Evolutionary conservation across 116 monocot species (phyloP), one percentile per base, ranked within the genome.

Genomic region (Cymodocea nodosa): DNA sequence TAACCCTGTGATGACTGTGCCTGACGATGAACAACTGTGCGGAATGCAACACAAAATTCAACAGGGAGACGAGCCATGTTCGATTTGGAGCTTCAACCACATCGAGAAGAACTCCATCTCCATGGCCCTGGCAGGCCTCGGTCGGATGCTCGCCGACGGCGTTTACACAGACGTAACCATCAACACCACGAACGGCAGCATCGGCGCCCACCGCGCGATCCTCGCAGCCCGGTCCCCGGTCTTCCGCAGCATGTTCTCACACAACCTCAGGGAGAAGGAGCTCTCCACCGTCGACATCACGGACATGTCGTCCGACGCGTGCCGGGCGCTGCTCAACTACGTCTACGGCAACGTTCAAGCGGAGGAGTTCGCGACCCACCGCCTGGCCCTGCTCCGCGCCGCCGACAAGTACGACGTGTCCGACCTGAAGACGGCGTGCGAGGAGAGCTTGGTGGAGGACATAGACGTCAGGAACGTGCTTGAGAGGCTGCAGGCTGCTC

Each of bases 171-270:
- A 81, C 64, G 70, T 81, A 51, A 81, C 76, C 37, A 76, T 81
- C 64, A 67, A 73, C 37, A 64, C 76, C 25, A n/a, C 25, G 1
- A 60, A 76, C 5, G 78, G 73, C 19, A 59, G 50, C 65, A 52
- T 72, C 52, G 62, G 23, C 4, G 81, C 81, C 7, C 81, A 81
- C 68, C 81, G 81, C 15, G 76, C 81, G 11, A 58, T 81, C 48
- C 81, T 81, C 16, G 76, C 81, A 0, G 15, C 76, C 24, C 44
- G 81, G 16, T 81, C 81, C 25, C 81, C 81, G 0, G 81, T 81
- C 50, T 81, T 81, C 69, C 64, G 35, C 15, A 69, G 73, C 68
- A 81, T 81, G 81, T 81, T 81, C 69, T 76, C 81, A 10, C 75
- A 81, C 54, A 52, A 75, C 40, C 76, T 81, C 53, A 60, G 52